Conservation (phyloP, 2,329 filamentous ascomycete genomes). For the Fusarium algeriense region DNA sequence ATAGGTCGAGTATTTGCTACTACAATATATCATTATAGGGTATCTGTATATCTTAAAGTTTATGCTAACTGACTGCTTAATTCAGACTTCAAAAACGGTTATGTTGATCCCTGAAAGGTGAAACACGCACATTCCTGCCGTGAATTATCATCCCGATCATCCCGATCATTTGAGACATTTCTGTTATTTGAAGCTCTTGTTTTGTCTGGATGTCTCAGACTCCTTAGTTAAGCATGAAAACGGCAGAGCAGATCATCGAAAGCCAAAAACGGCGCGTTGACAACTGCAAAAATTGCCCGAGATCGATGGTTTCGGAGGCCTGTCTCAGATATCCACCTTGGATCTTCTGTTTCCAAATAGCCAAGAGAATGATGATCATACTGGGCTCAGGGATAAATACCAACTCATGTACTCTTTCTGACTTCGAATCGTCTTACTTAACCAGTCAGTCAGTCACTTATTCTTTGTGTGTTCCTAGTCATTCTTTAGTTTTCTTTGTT, state of each 20-base stretch:
- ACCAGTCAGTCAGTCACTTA: slow-evolving; percentile 19
- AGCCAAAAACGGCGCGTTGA: slow-evolving; percentile 1
- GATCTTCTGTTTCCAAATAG: slow-evolving; percentile 10
- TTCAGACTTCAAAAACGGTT: neutral
- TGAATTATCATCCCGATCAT: no score
- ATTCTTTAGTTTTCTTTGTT: slow-evolving; percentile 32
- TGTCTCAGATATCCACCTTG: slow-evolving; percentile 2
- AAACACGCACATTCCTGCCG: slow-evolving; percentile 20
- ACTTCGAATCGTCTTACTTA: neutral
- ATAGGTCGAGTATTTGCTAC: neutral
- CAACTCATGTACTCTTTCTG: neutral
- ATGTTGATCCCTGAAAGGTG: neutral
- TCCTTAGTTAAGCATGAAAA: slow-evolving; percentile 1
- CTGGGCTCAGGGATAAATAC: slow-evolving; percentile 22
- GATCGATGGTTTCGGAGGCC: slow-evolving; percentile 18
- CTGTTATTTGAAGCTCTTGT: neutral
- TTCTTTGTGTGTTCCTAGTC: slow-evolving; percentile 29
- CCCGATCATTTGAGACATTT: neutral
- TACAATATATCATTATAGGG: neutral
- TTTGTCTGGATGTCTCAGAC: slow-evolving; percentile 14
- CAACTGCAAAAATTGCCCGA: neutral
- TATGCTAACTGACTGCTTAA: neutral
- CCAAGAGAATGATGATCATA: neutral
- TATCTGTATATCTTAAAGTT: neutral
- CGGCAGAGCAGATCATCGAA: neutral